Evolutionary conservation across 495 filamentous ascomycete genomes (phyloP).

Genomic region (Patellaria atrata): DNA sequence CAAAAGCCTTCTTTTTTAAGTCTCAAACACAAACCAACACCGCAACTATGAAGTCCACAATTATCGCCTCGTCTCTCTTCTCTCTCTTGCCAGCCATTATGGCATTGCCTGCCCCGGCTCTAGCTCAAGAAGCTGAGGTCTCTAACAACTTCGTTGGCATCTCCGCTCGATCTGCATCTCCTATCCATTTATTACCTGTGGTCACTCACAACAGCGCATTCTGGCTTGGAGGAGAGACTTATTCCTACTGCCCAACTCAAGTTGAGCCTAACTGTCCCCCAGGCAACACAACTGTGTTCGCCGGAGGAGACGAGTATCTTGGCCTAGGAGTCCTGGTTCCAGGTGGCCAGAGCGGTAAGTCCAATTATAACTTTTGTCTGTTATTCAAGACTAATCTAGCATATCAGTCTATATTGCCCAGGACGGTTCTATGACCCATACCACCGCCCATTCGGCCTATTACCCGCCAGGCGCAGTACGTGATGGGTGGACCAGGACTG

Average conservation of each 20-base stretch:
- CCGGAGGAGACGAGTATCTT: slow-evolving; percentile 24
- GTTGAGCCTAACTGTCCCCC: slow-evolving; percentile 25
- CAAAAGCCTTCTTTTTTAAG: too few species aligned
- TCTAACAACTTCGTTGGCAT: slow-evolving; percentile 12
- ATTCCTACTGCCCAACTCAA: slow-evolving; percentile 9
- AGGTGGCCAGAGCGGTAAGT: slow-evolving; percentile 39
- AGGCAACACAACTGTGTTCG: slow-evolving; percentile 32
- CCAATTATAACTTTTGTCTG: background rate
- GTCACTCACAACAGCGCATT: slow-evolving; percentile 13
- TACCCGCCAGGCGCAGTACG: slow-evolving; percentile 38
- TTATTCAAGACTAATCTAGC: background rate
- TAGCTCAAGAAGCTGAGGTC: slow-evolving; percentile 8
- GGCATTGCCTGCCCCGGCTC: too few species aligned
- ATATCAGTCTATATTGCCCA: slow-evolving; percentile 39
- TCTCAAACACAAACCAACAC: too few species aligned
- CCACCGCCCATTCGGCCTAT: slow-evolving; percentile 42
- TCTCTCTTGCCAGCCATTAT: too few species aligned
- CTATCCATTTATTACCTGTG: slow-evolving; percentile 8
- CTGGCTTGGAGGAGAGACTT: slow-evolving; percentile 9
- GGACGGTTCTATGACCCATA: slow-evolving; percentile 43
- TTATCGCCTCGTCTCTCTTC: too few species aligned
- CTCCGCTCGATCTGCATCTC: slow-evolving; percentile 9
- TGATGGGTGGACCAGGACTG: slow-evolving; percentile 13
- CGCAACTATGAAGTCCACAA: too few species aligned
- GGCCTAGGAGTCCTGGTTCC: slow-evolving; percentile 41